Percentiles rank a stretch among this genome's conserved stretches.
Conservation (phyloP, 2,329 filamentous ascomycete genomes). For the Penicillium sp. region DNA sequence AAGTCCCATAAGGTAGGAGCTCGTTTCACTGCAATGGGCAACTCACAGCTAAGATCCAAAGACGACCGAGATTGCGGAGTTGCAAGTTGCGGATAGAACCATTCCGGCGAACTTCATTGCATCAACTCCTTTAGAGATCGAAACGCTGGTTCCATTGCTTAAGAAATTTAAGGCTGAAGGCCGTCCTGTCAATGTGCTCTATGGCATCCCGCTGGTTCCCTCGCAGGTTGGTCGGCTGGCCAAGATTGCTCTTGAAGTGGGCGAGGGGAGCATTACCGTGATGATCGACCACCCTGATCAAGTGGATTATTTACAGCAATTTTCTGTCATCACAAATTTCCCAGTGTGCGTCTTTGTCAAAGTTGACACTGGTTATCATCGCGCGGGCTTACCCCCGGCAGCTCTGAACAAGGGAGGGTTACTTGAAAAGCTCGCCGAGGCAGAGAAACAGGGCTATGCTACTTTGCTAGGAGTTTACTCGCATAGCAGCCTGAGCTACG, state of each 20-base stretch:
- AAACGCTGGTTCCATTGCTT: constrained; percentile 58
- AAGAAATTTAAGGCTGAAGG: constrained; percentile 48
- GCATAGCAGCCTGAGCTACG: constrained; percentile 69
- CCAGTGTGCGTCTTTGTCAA: constrained; percentile 61
- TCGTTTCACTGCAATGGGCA: too few species aligned
- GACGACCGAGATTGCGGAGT: constrained; percentile 59
- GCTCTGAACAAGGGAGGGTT: constrained; percentile 38
- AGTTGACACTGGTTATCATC: constrained; percentile 65
- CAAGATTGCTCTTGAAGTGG: constrained; percentile 51
- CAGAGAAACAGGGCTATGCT: constrained; percentile 26
- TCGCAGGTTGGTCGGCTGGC: constrained; percentile 57
- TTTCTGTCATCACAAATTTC: constrained; percentile 41
- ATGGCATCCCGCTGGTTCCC: constrained; percentile 63
- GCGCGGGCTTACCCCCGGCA: constrained; percentile 58
- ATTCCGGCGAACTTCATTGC: constrained; percentile 58
- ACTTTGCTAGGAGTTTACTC: constrained; percentile 62
- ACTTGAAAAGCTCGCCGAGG: constrained; percentile 24
- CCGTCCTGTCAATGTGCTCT: constrained; percentile 60
- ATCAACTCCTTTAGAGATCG: constrained; percentile 69
- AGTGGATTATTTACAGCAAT: constrained; percentile 46
- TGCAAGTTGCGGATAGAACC: constrained; percentile 61
- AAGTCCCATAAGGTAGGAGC: constrained; percentile 70
- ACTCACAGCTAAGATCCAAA: constrained; percentile 25
- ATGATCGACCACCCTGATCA: constrained; percentile 66
- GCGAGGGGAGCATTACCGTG: constrained; percentile 53